Conservation (phyloP, 2,329 filamentous ascomycete species). For the Pleoardoris graminearum region DNA sequence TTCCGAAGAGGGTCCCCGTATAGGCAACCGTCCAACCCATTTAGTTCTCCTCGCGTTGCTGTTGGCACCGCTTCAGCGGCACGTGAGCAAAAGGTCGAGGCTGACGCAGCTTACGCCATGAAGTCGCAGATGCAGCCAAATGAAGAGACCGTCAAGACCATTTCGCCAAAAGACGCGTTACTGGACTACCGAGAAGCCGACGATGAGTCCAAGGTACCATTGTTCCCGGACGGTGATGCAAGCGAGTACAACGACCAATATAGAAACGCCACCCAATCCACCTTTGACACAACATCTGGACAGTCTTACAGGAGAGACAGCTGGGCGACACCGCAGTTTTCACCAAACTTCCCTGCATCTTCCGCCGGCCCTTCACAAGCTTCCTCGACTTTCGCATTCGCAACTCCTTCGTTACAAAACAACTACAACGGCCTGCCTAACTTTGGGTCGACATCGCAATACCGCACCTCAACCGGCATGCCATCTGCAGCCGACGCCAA, state of each 20-base stretch:
- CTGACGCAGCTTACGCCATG: conserved; percentile 56
- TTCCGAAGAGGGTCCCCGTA: conserved; percentile 69
- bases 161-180: conserved; percentile 90
- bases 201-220: conserved; percentile 68
- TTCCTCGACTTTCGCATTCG: conserved; percentile 52
- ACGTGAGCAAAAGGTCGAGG: conserved; percentile 65
- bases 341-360: conserved; percentile 39
- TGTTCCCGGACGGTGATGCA: conserved; percentile 69
- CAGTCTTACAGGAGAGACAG: conserved; percentile 40
- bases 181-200: conserved; percentile 81
- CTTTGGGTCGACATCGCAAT: conserved; percentile 40
- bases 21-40: conserved; percentile 49
- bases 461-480: conserved; percentile 39
- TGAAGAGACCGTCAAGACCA: conserved; percentile 67
- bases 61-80: conserved; percentile 62
- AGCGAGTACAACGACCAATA: conserved; percentile 53
- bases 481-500: conserved; percentile 45
- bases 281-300: conserved; percentile 41
- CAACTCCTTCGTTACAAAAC: conserved; percentile 45
- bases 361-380: conserved; percentile 33
- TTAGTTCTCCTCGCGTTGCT: conserved; percentile 44
- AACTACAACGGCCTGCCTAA: conserved; percentile 37
- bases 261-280: conserved; percentile 41
- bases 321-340: conserved; percentile 43
- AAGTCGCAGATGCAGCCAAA: conserved; percentile 45